These are phyloP conservation scores for Quercus wislizeni DNA, from an alignment of 306 rosid species.

Conservation along the genomic window DNA sequence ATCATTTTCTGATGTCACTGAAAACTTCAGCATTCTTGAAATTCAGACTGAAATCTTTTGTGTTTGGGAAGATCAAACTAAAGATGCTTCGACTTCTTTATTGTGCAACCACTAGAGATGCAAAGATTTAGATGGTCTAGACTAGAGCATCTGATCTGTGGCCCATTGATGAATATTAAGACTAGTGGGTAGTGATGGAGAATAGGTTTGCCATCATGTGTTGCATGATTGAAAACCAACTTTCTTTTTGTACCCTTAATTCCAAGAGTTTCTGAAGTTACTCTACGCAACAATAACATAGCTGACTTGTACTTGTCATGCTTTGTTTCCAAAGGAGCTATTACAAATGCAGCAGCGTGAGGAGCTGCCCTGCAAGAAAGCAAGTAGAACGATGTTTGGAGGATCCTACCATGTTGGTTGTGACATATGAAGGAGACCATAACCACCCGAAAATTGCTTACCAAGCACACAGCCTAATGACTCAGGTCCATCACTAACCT, in stretches of 20 bases:
- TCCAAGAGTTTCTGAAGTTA: neutral
- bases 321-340: slow-evolving; percentile 17
- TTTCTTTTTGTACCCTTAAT: neutral
- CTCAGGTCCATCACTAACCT: neutral
- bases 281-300: neutral
- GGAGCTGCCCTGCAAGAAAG: slow-evolving; percentile 27
- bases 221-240: neutral
- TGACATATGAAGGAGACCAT: slow-evolving; percentile 26
- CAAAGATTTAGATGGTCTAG: no score
- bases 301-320: neutral
- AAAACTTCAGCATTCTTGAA: no score
- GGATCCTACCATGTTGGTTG: slow-evolving; percentile 24
- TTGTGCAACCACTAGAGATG: no score
- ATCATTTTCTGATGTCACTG: no score
- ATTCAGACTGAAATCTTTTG: no score
- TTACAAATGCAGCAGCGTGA: slow-evolving; percentile 26
- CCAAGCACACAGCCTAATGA: slow-evolving; percentile 9
- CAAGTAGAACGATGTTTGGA: slow-evolving; percentile 24
- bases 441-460: slow-evolving; percentile 15
- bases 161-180: no score
- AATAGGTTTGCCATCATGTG: neutral
- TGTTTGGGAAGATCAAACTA: no score
- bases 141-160: no score
- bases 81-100: no score
- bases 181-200: no score